Evolutionary conservation across 257 asterid species (phyloP).

Genomic region (Lithospermum erythrorhizon): DNA sequence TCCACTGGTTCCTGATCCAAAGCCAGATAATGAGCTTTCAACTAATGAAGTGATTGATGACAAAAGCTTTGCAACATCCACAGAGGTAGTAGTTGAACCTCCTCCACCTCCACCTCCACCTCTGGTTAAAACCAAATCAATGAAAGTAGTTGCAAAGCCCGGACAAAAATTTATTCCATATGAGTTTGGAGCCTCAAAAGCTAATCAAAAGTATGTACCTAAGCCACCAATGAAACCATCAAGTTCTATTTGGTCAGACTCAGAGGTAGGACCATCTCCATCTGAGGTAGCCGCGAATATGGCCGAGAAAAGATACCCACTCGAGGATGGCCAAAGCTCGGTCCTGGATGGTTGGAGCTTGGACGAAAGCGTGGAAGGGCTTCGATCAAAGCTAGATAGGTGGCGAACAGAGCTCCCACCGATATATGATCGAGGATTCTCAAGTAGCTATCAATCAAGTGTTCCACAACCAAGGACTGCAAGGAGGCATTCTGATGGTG

Average conservation of each 20-base stretch:
- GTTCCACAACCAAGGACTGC: conserved; percentile 11
- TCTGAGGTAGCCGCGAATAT: conserved; percentile 74
- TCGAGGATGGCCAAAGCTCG: conserved; percentile 62
- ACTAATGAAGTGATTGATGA: conserved; percentile 26
- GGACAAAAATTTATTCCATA: conserved; percentile 14
- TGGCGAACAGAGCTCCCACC: conserved; percentile 85
- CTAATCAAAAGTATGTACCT: conserved; percentile 22
- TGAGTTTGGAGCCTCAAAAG: conserved; percentile 23
- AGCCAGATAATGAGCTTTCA: conserved; percentile 1
- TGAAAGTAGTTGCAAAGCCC: conserved; percentile 23
- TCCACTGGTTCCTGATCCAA: background rate
- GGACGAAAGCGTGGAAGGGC: conserved; percentile 84
- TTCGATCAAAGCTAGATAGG: conserved; percentile 71
- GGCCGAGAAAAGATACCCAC: conserved; percentile 41
- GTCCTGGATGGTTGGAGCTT: conserved; percentile 86
- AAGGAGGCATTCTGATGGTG: conserved; percentile 20
- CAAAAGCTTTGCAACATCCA: conserved; percentile 13
- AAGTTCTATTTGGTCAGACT: conserved; percentile 38
- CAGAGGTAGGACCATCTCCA: conserved; percentile 83
- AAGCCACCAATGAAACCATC: conserved; percentile 34
- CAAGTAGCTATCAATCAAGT: conserved; percentile 57
- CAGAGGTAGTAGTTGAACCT: background rate
- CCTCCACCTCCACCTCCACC: conserved; percentile 1
- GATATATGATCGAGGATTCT: conserved; percentile 38
- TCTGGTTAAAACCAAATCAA: conserved; percentile 2